These are phyloP conservation scores for Austroboletus rostrupii DNA, from an alignment of 1,284 basidiomycete species.

Conservation along the genomic window DNA sequence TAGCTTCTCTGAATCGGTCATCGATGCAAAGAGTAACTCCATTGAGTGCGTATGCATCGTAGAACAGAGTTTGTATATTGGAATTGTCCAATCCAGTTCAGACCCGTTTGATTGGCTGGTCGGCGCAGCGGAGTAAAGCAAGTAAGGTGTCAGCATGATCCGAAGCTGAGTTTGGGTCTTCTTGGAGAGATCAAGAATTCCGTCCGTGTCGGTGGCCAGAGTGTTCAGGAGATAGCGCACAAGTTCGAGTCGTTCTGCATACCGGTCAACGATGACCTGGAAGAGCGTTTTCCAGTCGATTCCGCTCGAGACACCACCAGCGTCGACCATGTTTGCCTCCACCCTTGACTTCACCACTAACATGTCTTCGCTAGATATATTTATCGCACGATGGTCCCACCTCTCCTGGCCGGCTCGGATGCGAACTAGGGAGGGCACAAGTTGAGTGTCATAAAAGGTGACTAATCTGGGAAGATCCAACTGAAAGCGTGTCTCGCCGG, in stretches of 20 bases:
- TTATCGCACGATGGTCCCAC: slow-evolving; percentile 28
- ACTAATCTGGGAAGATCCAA: slow-evolving; percentile 31
- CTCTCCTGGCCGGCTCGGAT: slow-evolving; percentile 25
- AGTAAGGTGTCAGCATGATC: slow-evolving; percentile 23
- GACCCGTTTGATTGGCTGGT: not conserved
- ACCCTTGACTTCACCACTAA: slow-evolving; percentile 18
- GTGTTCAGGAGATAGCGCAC: slow-evolving; percentile 36
- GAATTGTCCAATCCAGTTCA: slow-evolving; percentile 23
- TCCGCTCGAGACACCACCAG: slow-evolving; percentile 25
- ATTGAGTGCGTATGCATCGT: slow-evolving; percentile 35
- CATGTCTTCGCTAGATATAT: slow-evolving; percentile 26
- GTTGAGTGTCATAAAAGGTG: slow-evolving; percentile 34
- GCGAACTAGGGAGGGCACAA: slow-evolving; percentile 28
- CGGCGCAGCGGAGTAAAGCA: slow-evolving; percentile 9
- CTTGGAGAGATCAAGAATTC: slow-evolving; percentile 12
- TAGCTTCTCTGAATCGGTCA: slow-evolving; percentile 37
- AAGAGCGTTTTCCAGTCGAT: slow-evolving; percentile 42
- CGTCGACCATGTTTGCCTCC: slow-evolving; percentile 19
- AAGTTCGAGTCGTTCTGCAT: slow-evolving; percentile 37
- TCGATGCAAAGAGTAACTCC: slow-evolving; percentile 3
- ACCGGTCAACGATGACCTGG: no score
- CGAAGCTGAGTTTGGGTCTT: slow-evolving; percentile 24
- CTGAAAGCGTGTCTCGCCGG: slow-evolving; percentile 35
- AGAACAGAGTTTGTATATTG: slow-evolving; percentile 29
- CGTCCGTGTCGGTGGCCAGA: not conserved